These are phyloP conservation scores for Phlebiopsis gigantea DNA, from an alignment of 768 basidiomycete genomes.

Conservation along the genomic window DNA sequence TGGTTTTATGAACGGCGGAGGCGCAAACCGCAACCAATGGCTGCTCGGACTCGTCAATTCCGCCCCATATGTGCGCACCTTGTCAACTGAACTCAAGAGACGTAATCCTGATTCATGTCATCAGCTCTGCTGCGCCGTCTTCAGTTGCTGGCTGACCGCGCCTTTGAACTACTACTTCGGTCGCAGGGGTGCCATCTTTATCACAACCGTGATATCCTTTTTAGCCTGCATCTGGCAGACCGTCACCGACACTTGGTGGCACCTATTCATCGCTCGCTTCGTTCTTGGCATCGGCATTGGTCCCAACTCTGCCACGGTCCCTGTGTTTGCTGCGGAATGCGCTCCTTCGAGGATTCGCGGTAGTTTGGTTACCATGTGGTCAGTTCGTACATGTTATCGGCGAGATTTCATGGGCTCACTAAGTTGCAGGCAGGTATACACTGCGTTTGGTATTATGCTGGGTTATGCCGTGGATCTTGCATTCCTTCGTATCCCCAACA, in stretches of 20 bases:
- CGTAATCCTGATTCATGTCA: background rate
- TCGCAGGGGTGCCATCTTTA: constrained; percentile 49
- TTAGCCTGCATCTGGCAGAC: constrained; percentile 50
- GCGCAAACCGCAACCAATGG: constrained; percentile 50
- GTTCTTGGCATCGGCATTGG: constrained; percentile 51
- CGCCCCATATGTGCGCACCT: constrained; percentile 38
- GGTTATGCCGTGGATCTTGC: constrained; percentile 66
- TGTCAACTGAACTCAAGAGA: too few relatives aligned
- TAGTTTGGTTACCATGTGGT: constrained; percentile 88
- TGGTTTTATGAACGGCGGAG: constrained; percentile 6
- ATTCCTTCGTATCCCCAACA: constrained; percentile 48
- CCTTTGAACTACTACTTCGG: constrained; percentile 61
- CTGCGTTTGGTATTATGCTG: constrained; percentile 78
- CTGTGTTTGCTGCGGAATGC: constrained; percentile 70
- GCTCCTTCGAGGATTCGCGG: constrained; percentile 80
- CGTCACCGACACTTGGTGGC: constrained; percentile 51
- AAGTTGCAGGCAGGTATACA: constrained; percentile 61
- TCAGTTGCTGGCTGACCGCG: constrained; percentile 65
- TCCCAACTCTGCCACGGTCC: constrained; percentile 60
- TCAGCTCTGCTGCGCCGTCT: constrained; percentile 42
- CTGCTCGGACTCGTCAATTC: constrained; percentile 71
- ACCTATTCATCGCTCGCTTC: constrained; percentile 53
- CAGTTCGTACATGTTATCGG: constrained; percentile 14
- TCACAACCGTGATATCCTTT: constrained; percentile 38
- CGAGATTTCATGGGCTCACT: background rate